Base-by-base conservation (phyloP, 2,329 filamentous ascomycete species). In the Dactylella cylindrospora region DNA sequence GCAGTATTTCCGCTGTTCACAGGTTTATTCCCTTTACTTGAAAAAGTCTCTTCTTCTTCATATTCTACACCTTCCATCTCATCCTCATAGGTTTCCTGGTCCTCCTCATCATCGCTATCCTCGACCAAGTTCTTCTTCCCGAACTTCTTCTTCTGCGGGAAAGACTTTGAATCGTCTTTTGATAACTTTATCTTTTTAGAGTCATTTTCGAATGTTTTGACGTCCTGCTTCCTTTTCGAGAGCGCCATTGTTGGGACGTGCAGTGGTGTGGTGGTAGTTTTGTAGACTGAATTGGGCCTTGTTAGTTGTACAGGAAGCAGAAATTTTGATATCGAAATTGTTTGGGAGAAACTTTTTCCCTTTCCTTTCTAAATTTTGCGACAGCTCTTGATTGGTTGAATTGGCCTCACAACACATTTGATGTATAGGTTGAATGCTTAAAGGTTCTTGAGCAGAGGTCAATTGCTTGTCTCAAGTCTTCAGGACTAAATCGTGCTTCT, bases 1-100 rank as follows among this genome's bases (percentile, higher is more conserved):
- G 77, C 75, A 72, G 70, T 71, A 73, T 67, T 79, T 76, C 47
- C 75, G 74, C 5, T 67, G 68, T 65, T 77, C 76, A 35, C 71
- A 74, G 52, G 59, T 45, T 41, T 22, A 22, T 25, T 49, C n/a
- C 79, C 79, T 59, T 80, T 54, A 10, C 31, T 33, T 26, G 39
- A 36, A 23, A 38, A n/a, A 23, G 46, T 78, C 7, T 80, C 80
- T 7, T 33, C 62, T 6, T 64, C 64, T 17, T 33, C 31, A 15
- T 66, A 61, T 6, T 64, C 41, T 29, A 32, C 40, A 33, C 41
- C 67, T 53, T 25, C 68, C 60, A 20, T 66, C 6, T 72, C 73
- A 44, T 76, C 72, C 28, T 70, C 70, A 41, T 72, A 72, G 12
- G 74, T 73, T 23, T 73, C 73, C 39, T 75, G 73, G 57, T 69